Evolutionary conservation across 2,329 filamentous ascomycete genomes (phyloP).

Genomic region (Thelonectria rubi): DNA sequence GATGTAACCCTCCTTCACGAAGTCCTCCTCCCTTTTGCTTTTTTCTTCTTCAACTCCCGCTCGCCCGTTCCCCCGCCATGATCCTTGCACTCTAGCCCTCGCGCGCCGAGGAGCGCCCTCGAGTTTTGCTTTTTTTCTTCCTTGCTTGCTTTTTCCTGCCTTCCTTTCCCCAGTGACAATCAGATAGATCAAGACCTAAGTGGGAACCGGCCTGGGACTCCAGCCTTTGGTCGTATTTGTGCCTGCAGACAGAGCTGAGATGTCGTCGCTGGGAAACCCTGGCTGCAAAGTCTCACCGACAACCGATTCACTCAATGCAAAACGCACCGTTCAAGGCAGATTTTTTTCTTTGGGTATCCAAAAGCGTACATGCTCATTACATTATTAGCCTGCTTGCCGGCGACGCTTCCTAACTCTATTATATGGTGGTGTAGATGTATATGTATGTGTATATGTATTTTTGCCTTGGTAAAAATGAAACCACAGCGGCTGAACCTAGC

Average conservation of each 20-base stretch:
- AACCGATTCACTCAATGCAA: background rate
- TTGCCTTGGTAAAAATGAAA: background rate
- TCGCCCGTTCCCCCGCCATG: conserved; percentile 10
- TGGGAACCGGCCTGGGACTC: too few relatives aligned
- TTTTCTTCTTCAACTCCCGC: conserved; percentile 4
- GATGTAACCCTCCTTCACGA: background rate
- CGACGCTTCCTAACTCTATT: conserved; percentile 27
- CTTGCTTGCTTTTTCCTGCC: conserved; percentile 1
- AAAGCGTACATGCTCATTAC: conserved; percentile 28
- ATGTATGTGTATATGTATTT: background rate
- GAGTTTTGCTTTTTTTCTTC: conserved; percentile 8
- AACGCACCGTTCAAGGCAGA: background rate
- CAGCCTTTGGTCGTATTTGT: too few relatives aligned
- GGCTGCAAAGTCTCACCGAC: conserved; percentile 17
- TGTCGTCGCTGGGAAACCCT: conserved; percentile 18
- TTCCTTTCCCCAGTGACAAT: conserved; percentile 24
- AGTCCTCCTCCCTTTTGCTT: background rate
- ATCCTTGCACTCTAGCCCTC: conserved; percentile 1
- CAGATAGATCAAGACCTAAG: conserved; percentile 7
- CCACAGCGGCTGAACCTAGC: conserved; percentile 20
- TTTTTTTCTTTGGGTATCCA: conserved; percentile 14
- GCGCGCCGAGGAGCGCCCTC: background rate
- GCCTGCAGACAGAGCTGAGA: conserved; percentile 26
- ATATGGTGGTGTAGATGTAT: conserved; percentile 17
- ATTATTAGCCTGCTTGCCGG: conserved; percentile 31